Conservation (phyloP, 169 alveolate species). For the Perkinsus olseni region DNA sequence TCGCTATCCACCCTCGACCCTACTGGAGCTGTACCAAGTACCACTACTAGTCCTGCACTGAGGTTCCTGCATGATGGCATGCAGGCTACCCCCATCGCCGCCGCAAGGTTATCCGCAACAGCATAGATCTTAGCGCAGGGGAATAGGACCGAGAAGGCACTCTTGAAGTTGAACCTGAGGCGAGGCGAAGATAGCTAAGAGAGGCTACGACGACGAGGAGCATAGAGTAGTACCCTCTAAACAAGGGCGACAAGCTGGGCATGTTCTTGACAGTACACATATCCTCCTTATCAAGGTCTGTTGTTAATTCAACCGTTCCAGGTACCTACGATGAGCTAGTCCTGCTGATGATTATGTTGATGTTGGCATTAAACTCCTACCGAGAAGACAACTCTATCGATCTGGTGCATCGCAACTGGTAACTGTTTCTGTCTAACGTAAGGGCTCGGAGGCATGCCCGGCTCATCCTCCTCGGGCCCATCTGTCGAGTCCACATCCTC, state of each 20-base stretch:
- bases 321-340: background rate
- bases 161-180: background rate
- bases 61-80: background rate
- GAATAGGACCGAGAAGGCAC: background rate
- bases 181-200: background rate
- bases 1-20: no score
- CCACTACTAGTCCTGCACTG: constrained; percentile 1
- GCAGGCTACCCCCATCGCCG: background rate
- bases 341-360: background rate
- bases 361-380: background rate
- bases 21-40: constrained; percentile 1
- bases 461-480: background rate
- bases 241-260: background rate
- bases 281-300: background rate
- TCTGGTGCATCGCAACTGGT: background rate
- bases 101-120: background rate
- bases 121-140: background rate
- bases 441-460: background rate
- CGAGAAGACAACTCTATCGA: background rate
- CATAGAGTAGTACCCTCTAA: background rate
- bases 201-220: no score
- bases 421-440: background rate
- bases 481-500: background rate
- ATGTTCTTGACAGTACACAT: background rate
- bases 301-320: background rate